These are phyloP conservation scores for Pseudozyma sp. DNA, from an alignment of 1,284 basidiomycete species.

Conservation along the genomic window DNA sequence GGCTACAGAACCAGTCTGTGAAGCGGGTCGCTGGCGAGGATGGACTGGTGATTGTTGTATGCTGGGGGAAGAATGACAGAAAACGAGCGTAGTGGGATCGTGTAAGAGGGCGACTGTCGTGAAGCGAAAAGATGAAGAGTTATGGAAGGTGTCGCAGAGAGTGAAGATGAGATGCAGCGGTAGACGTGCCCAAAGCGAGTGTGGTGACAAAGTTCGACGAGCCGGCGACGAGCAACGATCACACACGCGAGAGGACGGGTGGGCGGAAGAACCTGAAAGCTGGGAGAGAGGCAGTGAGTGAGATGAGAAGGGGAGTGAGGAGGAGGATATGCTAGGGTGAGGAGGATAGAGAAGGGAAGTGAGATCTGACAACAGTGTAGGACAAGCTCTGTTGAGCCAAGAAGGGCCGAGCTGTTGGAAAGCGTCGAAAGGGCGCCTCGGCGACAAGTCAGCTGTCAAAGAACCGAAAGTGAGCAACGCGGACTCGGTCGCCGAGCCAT, in stretches of 20 bases:
- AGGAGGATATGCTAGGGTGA: not conserved
- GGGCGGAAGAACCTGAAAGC: conserved; percentile 1
- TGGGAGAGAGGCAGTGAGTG: not conserved
- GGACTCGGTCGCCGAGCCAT: not conserved
- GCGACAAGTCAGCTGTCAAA: not conserved
- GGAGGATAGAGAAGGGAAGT: not conserved
- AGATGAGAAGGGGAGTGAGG: not conserved
- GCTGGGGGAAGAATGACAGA: too few relatives aligned
- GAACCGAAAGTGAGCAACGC: not conserved
- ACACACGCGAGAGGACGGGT: not conserved
- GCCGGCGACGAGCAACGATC: conserved; percentile 26
- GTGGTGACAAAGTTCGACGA: conserved; percentile 18
- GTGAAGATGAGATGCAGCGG: not conserved
- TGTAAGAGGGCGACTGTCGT: too few relatives aligned
- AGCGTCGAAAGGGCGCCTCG: too few relatives aligned
- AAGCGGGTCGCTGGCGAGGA: not conserved
- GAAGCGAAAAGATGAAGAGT: too few relatives aligned
- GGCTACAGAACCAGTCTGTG: conserved; percentile 46
- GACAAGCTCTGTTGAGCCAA: too few relatives aligned
- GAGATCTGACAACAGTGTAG: not conserved
- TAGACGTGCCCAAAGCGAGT: not conserved
- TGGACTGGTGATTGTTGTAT: too few relatives aligned
- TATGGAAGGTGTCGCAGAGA: too few relatives aligned
- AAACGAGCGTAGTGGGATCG: too few relatives aligned
- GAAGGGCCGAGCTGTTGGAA: too few relatives aligned